These are phyloP conservation scores for Venturiaceae sp. DNA, from an alignment of 2,329 filamentous ascomycete species.

Conservation along the genomic window DNA sequence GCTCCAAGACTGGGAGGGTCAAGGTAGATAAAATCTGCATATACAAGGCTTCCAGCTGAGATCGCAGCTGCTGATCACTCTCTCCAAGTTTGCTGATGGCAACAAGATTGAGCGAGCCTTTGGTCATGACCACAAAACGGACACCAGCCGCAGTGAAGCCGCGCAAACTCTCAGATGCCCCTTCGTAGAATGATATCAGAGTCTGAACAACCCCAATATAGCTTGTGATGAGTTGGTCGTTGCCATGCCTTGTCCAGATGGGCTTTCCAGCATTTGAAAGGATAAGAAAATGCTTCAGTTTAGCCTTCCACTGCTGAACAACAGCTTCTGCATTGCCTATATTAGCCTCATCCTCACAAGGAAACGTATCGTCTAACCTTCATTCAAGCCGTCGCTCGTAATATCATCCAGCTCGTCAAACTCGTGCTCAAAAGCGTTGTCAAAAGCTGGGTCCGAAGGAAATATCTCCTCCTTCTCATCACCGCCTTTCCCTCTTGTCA, in stretches of 20 bases:
- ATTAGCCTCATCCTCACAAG: slow-evolving; percentile 13
- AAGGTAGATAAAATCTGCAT: slow-evolving; percentile 97
- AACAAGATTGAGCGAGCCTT: slow-evolving; percentile 84
- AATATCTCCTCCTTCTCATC: slow-evolving; percentile 15
- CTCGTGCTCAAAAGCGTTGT: slow-evolving; percentile 63
- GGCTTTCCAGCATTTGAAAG: slow-evolving; percentile 93
- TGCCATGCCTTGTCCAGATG: slow-evolving; percentile 91
- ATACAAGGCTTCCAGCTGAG: slow-evolving; percentile 87
- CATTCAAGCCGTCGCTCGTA: slow-evolving; percentile 41
- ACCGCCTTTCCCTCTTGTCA: slow-evolving; percentile 29
- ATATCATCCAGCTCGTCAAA: slow-evolving; percentile 65
- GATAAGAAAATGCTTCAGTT: slow-evolving; percentile 95
- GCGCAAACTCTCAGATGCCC: slow-evolving; percentile 63
- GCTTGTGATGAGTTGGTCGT: slow-evolving; percentile 78
- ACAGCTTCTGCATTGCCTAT: slow-evolving; percentile 30
- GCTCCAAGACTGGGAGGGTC: slow-evolving; percentile 76
- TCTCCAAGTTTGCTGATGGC: slow-evolving; percentile 90
- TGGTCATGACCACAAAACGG: slow-evolving; percentile 75
- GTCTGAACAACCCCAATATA: slow-evolving; percentile 95
- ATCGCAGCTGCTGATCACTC: slow-evolving; percentile 76
- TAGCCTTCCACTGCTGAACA: slow-evolving; percentile 73
- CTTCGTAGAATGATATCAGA: slow-evolving; percentile 93
- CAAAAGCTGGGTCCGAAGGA: slow-evolving; percentile 32
- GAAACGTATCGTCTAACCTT: slow-evolving; percentile 37
- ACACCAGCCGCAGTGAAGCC: slow-evolving; percentile 82